Evolutionary conservation across 768 basidiomycete species (phyloP).

Genomic region (Kockovaella imperatae): DNA sequence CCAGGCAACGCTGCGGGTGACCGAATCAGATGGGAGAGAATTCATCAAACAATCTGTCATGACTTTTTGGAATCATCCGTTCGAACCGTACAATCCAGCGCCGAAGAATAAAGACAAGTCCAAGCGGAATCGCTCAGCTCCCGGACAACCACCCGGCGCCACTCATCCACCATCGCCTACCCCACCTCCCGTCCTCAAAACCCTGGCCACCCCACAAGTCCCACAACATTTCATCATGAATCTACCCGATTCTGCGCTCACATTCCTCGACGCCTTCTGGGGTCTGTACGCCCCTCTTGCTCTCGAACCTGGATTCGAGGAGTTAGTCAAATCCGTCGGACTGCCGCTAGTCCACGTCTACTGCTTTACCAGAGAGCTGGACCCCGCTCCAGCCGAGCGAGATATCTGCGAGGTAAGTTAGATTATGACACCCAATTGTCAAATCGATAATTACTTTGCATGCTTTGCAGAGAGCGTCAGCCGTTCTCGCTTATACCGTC

Average conservation of each 20-base stretch:
- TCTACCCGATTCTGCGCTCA: slow-evolving; percentile 81
- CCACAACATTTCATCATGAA: slow-evolving; percentile 97
- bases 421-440: not conserved
- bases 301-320: slow-evolving; percentile 45
- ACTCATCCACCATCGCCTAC: not conserved
- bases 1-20: slow-evolving; percentile 58
- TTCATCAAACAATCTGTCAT: slow-evolving; percentile 63
- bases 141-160: not conserved
- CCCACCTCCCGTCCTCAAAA: not conserved
- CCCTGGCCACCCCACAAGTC: slow-evolving; percentile 37
- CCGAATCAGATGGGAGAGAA: slow-evolving; percentile 74
- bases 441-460: not conserved
- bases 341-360: slow-evolving; percentile 94
- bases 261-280: slow-evolving; percentile 79
- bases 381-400: slow-evolving; percentile 56
- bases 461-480: slow-evolving; percentile 59
- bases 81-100: slow-evolving; percentile 48
- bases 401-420: slow-evolving; percentile 72
- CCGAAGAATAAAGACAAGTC: slow-evolving; percentile 46
- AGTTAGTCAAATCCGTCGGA: slow-evolving; percentile 50
- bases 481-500: slow-evolving; percentile 55
- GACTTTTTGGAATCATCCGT: slow-evolving; percentile 58
- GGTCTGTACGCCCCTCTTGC: slow-evolving; percentile 54
- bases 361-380: slow-evolving; percentile 85
- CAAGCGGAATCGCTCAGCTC: not conserved